Conservation (phyloP, 192 early-diverging fungal genomes). For the Gonapodya sp. region DNA sequence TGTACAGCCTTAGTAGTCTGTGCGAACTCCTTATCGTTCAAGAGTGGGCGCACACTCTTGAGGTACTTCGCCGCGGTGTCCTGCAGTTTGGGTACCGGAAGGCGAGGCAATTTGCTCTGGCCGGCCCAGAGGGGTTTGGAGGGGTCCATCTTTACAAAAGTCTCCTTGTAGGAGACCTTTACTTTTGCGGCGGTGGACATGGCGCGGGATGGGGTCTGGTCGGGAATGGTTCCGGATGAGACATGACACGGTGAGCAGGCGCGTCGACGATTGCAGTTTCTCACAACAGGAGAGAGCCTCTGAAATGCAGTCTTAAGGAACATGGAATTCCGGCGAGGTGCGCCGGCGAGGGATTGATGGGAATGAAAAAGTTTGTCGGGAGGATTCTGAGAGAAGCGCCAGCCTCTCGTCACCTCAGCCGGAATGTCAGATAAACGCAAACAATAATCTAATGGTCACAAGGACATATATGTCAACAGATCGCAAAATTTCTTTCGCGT, state of each 20-base stretch:
- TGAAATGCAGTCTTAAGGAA: background rate
- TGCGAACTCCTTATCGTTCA: slow-evolving; percentile 60
- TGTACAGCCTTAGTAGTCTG: slow-evolving; percentile 52
- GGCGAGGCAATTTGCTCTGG: slow-evolving; percentile 39
- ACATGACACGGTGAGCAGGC: background rate
- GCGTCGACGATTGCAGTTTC: background rate
- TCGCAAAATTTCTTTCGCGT: too few relatives aligned
- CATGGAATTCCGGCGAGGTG: background rate
- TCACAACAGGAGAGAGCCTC: background rate
- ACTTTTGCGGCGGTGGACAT: background rate
- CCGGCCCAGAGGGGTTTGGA: background rate
- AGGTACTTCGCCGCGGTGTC: slow-evolving; percentile 82
- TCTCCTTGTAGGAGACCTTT: background rate
- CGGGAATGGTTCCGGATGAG: background rate
- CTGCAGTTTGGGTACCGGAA: slow-evolving; percentile 80
- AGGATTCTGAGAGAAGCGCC: too few relatives aligned
- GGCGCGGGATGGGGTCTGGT: background rate
- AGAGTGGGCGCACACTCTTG: slow-evolving; percentile 60
- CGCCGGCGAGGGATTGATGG: too few relatives aligned
- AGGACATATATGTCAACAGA: too few relatives aligned
- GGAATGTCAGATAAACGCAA: too few relatives aligned
- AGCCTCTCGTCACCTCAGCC: too few relatives aligned
- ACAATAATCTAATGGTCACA: too few relatives aligned
- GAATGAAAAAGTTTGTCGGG: too few relatives aligned
- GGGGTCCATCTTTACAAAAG: background rate